phyloP scores from a whole-genome alignment of 2,329 filamentous ascomycete species.

The Neurospora crassa region DNA sequence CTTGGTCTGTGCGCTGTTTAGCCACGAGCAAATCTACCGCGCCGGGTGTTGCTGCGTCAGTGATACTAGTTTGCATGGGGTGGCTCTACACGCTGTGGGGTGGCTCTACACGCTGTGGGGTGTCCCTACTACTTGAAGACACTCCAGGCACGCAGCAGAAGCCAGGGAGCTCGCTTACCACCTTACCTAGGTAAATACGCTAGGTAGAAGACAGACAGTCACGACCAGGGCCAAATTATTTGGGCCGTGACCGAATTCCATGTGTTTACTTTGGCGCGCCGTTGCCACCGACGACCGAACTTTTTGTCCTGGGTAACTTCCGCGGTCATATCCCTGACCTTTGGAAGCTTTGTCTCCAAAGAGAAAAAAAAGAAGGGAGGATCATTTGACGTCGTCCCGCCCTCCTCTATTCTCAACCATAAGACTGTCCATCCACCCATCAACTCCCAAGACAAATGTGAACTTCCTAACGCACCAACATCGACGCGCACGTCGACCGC shows the following conservation, averaged over 20 bases:
- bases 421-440: neutral
- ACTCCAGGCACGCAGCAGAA: neutral
- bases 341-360: neutral
- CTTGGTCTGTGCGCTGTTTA: neutral
- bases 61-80: neutral
- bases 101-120: neutral
- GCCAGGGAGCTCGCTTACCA: neutral
- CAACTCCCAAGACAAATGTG: neutral
- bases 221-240: neutral
- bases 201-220: neutral
- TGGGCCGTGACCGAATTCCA: neutral
- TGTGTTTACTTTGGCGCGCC: slow-evolving; percentile 19
- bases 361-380: neutral
- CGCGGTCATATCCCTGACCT: neutral
- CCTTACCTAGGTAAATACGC: too few relatives aligned
- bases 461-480: neutral
- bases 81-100: neutral
- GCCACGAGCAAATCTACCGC: neutral
- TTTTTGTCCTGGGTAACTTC: neutral
- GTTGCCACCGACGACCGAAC: slow-evolving; percentile 22
- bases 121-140: neutral
- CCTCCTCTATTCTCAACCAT: neutral
- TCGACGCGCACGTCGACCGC: neutral
- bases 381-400: neutral
- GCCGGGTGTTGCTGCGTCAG: neutral